phyloP scores from a whole-genome alignment of 2,329 filamentous ascomycete genomes.

The Aureobasidium sp. region DNA sequence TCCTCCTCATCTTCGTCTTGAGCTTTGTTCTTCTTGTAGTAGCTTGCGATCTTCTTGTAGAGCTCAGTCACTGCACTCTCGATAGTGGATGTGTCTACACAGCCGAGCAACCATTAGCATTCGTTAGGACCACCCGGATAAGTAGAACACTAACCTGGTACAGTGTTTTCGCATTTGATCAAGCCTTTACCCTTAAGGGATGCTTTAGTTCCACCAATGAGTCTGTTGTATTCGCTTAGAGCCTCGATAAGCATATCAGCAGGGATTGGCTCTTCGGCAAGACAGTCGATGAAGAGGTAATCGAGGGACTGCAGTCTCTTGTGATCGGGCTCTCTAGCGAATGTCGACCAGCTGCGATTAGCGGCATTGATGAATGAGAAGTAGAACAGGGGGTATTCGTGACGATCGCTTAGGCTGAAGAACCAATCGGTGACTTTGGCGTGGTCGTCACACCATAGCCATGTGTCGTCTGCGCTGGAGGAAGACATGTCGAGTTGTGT shows the following conservation, averaged over 20 bases:
- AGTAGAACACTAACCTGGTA: background rate
- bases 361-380: background rate
- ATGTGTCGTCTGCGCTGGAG: background rate
- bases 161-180: background rate
- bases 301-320: background rate
- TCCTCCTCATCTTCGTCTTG: background rate
- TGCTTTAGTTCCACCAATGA: background rate
- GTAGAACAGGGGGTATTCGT: background rate
- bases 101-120: no score
- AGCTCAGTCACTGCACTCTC: background rate
- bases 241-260: background rate
- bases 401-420: background rate
- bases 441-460: background rate
- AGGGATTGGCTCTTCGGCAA: background rate
- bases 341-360: background rate
- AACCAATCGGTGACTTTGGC: background rate
- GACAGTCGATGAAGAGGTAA: background rate
- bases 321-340: no score
- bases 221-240: background rate
- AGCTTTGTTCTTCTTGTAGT: background rate
- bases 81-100: background rate
- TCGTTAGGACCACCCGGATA: no score
- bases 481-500: no score
- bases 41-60: background rate
- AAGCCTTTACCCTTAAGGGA: background rate